These are phyloP conservation scores for Diaporthe vaccinii DNA, from an alignment of 2,329 filamentous ascomycete species.

Conservation along the genomic window DNA sequence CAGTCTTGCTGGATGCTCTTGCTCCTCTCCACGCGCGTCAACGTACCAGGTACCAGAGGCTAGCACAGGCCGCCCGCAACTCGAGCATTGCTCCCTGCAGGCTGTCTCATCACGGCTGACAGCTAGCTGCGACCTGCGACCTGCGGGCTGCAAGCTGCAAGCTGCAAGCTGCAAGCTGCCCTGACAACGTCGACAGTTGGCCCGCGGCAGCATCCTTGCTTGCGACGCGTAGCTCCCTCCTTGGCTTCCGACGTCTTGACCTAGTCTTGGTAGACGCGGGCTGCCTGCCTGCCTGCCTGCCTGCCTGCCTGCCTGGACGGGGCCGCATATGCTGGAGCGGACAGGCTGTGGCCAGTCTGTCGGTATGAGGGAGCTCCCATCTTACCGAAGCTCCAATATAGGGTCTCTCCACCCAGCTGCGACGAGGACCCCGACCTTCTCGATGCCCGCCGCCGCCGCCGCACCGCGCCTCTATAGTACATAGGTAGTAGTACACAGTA, in stretches of 20 bases:
- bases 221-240: background rate
- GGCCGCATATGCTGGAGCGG: background rate
- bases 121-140: background rate
- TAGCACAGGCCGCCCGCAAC: background rate
- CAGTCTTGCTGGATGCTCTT: background rate
- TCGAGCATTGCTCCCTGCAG: background rate
- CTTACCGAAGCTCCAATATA: constrained; percentile 36
- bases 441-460: constrained; percentile 34
- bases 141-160: background rate
- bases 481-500: constrained; percentile 1
- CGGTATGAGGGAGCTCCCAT: constrained; percentile 10
- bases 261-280: constrained; percentile 13
- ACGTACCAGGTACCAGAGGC: background rate
- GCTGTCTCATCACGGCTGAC: constrained; percentile 11
- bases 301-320: background rate
- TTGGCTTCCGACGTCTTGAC: constrained; percentile 12
- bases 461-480: background rate
- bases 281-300: background rate
- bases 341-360: background rate
- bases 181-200: background rate
- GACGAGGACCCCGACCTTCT: constrained; percentile 33
- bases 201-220: constrained; percentile 5
- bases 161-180: background rate
- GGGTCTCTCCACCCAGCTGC: constrained; percentile 38
- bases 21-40: background rate